phyloP scores from a whole-genome alignment of 2,329 filamentous ascomycete genomes.

The Chrysoporthe puriensis region DNA sequence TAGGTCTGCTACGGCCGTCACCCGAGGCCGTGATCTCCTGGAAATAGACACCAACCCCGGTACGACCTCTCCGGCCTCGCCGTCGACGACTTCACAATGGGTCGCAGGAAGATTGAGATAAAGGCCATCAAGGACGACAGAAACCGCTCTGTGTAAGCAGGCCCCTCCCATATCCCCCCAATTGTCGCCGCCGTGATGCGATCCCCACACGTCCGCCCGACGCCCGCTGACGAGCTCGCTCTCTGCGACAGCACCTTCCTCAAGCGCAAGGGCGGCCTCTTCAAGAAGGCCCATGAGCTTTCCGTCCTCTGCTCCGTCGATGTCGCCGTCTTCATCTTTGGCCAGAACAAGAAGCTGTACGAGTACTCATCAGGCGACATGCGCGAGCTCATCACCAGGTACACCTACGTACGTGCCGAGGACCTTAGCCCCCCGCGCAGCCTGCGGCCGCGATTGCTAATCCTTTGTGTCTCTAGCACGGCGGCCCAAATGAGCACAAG shows the following conservation, averaged over 20 bases:
- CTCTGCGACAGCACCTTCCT: slow-evolving; percentile 76
- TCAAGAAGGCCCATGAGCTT: slow-evolving; percentile 99
- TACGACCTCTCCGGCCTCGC: slow-evolving; percentile 9
- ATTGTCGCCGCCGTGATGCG: neutral
- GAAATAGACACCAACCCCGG: slow-evolving; percentile 23
- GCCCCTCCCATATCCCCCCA: neutral
- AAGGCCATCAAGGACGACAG: slow-evolving; percentile 99
- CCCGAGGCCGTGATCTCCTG: slow-evolving; percentile 23
- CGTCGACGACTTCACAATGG: slow-evolving; percentile 64
- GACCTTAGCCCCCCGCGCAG: neutral
- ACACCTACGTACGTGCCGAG: slow-evolving; percentile 77
- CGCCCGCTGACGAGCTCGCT: slow-evolving; percentile 20
- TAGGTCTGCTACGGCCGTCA: slow-evolving; percentile 26
- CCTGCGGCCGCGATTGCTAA: slow-evolving; percentile 26
- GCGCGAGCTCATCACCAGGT: slow-evolving; percentile 83
- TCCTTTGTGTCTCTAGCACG: slow-evolving; percentile 64
- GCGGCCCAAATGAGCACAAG: slow-evolving; percentile 92
- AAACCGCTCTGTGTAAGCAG: slow-evolving; percentile 90
- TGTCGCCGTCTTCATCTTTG: slow-evolving; percentile 97
- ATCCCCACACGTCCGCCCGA: slow-evolving; percentile 5
- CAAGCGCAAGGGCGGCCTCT: slow-evolving; percentile 97
- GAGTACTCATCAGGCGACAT: slow-evolving; percentile 96
- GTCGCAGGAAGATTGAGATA: slow-evolving; percentile 99
- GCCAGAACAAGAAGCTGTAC: slow-evolving; percentile 98
- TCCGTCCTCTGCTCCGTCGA: slow-evolving; percentile 98